Base-by-base conservation (phyloP, 1,139 yeast species). In the Wickerhamomyces sp. region DNA sequence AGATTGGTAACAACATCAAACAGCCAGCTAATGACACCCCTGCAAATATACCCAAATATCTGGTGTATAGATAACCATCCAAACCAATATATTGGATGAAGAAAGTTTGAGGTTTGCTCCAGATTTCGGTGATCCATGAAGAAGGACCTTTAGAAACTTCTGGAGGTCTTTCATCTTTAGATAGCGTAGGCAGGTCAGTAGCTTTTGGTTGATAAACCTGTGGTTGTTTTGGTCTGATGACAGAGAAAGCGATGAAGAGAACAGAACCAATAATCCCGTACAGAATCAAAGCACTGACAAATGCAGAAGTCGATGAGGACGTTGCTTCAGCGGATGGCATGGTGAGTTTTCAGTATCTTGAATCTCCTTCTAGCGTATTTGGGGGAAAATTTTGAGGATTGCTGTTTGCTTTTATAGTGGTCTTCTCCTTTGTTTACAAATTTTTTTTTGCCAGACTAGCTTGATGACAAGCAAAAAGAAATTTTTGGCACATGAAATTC, bases 161-260 rank as follows among this genome's bases (percentile, higher is more conserved):
- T 6, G 74, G 79, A 1, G 87, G 80, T 47, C 69, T 65, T 53
- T 69, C 67, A 33, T 68, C 66, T n/a, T 65, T 68, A 6, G 73
- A 69, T 9, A 75, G 55, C 1, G 74, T 67, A 39, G 66, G 68
- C n/a, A 79, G 56, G 37, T 70, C 69, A 40, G 78, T 77, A n/a
- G 82, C 66, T 58, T 95, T 79, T 18, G 96, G 96, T 64, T 88
- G 93, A 62, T 93, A 93, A 30, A 89, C 87, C 54, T 91, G 72
- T 49, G 68, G 72, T 61, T 83, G 78, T 53, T 70, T 75, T 48
- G 84, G 79, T 59, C 97, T 75, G 45, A 93, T 61, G 4, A 70
- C 37, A n/a, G 89, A 54, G 62, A 93, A 93, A 6, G 74, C 65
- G 0, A 66, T 36, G 13, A 84, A 60, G 56, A 87, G 84, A 2